These are phyloP conservation scores for Hymenoscyphus occultus DNA, from an alignment of 2,329 filamentous ascomycete species.

Conservation along the genomic window DNA sequence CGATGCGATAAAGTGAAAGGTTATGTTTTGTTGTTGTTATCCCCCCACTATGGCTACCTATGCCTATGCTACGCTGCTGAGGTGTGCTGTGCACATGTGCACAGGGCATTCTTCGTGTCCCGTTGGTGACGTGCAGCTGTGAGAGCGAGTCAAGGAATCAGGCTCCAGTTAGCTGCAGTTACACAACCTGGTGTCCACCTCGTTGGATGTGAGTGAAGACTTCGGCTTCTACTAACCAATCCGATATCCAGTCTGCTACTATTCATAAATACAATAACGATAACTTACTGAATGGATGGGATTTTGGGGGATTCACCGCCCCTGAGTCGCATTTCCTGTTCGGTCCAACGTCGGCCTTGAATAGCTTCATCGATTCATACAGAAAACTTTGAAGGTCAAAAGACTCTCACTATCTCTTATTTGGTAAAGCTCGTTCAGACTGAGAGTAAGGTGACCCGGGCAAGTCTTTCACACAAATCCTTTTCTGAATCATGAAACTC, in stretches of 20 bases:
- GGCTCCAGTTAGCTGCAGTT: constrained; percentile 3
- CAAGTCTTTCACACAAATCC: no score
- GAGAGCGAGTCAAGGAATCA: not conserved
- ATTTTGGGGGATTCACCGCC: not conserved
- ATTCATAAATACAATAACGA: not conserved
- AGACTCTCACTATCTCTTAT: not conserved
- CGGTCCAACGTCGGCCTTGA: not conserved
- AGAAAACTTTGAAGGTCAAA: no score
- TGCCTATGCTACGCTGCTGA: not conserved
- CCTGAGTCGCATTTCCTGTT: not conserved
- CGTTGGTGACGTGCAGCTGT: not conserved
- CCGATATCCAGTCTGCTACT: not conserved
- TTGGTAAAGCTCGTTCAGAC: not conserved
- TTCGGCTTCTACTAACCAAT: not conserved
- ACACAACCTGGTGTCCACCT: not conserved
- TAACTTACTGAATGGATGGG: not conserved
- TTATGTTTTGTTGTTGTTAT: constrained; percentile 1
- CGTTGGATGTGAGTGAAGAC: not conserved
- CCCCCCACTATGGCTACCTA: not conserved
- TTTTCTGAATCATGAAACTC: no score
- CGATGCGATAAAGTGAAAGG: not conserved
- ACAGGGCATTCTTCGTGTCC: not conserved
- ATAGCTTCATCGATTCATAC: not conserved
- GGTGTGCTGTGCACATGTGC: not conserved
- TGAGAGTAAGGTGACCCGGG: no score